Evolutionary conservation across 2,329 filamentous ascomycete species (phyloP), one percentile per base, ranked within the genome.

Genomic region (Cordyceps fumosorosea): DNA sequence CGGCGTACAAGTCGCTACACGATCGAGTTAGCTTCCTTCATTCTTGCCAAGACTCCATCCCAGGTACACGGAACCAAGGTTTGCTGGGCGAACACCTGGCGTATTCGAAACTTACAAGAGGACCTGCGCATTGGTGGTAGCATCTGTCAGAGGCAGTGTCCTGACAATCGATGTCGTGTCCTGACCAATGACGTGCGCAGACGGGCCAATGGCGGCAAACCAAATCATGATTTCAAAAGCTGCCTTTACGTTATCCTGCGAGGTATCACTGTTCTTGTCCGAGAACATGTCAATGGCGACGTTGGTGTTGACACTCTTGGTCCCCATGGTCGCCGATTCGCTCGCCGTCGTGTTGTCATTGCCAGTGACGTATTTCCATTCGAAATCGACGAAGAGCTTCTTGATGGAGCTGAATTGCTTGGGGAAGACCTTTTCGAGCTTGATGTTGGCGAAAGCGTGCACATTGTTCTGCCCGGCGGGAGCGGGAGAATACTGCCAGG

Each of bases 251-350:
- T 75, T 79, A 69, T 78, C 69, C 50, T 69, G 63, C 0, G 83
- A 72, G 0, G 69, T 75, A 0, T 65, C 67, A 60, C 75, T 68
- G 68, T 82, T 75, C 29, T 66, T 68, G 65, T 84, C 82, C 60
- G 84, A 71, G 71, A 84, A 85, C 77, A 85, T 82, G 73, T 85
- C 83, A 64, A 85, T 74, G 42, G 81, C 82, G 40, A 85, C 81
- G 74, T 85, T 85, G 69, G 80, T 73, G 66, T 82, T 81, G 63
- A 83, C 70, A 0, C 68, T 64, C n/a, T 71, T 69, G 12, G 83
- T 70, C 0, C 69, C 68, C 0, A 69, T 42, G 3, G 70, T 63
- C 62, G 76, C 72, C 2, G 77, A 77, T 12, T 70, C 69, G 1
- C 71, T 67, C 5, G 70, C 70, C 0, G 74, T 72, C 14, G 65